A percentile compares a stretch with the other conserved stretches of the same genome.
Conservation (phyloP, 805 yeast species). For the Yarrowia yakushimensis region DNA sequence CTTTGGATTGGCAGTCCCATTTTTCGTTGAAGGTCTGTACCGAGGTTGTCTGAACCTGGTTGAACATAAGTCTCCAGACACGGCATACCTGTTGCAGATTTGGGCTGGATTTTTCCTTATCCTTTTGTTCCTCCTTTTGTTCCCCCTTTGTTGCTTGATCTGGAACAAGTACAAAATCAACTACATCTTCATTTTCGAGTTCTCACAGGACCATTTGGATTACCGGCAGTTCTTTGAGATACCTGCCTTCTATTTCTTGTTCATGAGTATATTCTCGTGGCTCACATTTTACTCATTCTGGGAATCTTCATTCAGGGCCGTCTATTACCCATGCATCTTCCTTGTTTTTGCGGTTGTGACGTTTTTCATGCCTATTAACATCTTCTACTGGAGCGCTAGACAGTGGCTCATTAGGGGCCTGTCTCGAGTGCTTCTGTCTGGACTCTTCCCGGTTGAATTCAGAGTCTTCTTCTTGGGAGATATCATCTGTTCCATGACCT, state of each 20-base stretch:
- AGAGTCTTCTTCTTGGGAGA: conserved; percentile 93
- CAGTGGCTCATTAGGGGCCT: conserved; percentile 71
- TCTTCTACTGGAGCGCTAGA: conserved; percentile 59
- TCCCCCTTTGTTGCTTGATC: conserved; percentile 64
- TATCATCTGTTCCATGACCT: conserved; percentile 81
- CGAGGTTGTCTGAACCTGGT: conserved; percentile 47
- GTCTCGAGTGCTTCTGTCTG: conserved; percentile 73
- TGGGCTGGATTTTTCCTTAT: conserved; percentile 89
- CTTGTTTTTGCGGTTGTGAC: conserved; percentile 50
- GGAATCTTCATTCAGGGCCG: conserved; percentile 56
- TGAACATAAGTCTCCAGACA: conserved; percentile 49
- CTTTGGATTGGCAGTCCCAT: conserved; percentile 67
- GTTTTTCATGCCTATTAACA: conserved; percentile 59
- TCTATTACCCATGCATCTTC: conserved; percentile 78
- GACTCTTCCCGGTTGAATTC: conserved; percentile 92
- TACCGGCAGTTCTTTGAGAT: conserved; percentile 62
- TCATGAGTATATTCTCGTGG: conserved; percentile 64
- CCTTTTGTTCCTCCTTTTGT: conserved; percentile 55
- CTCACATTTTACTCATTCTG: conserved; percentile 70
- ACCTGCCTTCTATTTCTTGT: conserved; percentile 56
- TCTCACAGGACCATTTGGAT: conserved; percentile 62
- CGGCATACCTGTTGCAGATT: conserved; percentile 64
- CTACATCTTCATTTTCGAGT: conserved; percentile 88
- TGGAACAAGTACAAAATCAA: conserved; percentile 78
- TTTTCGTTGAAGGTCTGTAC: conserved; percentile 58